phyloP scores from a whole-genome alignment of 441 rosid species.

The Gossypium aridum region DNA sequence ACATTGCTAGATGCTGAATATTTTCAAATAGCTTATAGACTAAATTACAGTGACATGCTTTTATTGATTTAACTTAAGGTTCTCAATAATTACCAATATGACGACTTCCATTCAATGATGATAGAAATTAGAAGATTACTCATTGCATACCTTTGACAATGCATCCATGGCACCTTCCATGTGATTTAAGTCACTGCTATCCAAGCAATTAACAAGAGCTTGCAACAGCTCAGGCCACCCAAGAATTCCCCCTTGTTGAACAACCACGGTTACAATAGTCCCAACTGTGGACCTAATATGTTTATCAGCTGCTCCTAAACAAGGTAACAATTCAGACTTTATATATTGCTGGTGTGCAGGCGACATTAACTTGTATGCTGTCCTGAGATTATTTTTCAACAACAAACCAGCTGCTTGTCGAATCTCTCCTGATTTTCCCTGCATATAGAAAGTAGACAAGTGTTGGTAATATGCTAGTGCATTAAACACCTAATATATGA shows the following conservation, averaged over 20 bases:
- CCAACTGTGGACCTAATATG: slow-evolving; percentile 91
- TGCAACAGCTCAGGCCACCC: slow-evolving; percentile 93
- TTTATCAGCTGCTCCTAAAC: slow-evolving; percentile 86
- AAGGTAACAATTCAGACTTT: slow-evolving; percentile 82
- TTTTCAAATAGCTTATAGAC: not conserved
- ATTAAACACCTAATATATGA: not conserved
- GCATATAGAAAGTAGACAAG: slow-evolving; percentile 13
- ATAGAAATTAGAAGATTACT: slow-evolving; percentile 3
- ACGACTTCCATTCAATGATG: slow-evolving; percentile 1
- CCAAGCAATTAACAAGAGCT: slow-evolving; percentile 83
- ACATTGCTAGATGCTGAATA: not conserved
- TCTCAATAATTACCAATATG: not conserved
- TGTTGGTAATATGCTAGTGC: not conserved
- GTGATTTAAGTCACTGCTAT: slow-evolving; percentile 81
- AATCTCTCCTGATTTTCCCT: slow-evolving; percentile 87
- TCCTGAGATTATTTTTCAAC: slow-evolving; percentile 83
- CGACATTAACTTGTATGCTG: slow-evolving; percentile 56
- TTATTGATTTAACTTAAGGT: not conserved
- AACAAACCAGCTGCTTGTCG: slow-evolving; percentile 99
- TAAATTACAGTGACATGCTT: not conserved
- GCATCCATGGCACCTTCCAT: slow-evolving; percentile 99
- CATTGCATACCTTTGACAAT: slow-evolving; percentile 70
- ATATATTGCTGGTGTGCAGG: slow-evolving; percentile 64
- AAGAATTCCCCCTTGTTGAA: slow-evolving; percentile 63
- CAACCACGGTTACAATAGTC: slow-evolving; percentile 74